Base-by-base conservation (phyloP, 306 rosid species). In the Sechiopsis laciniata region DNA sequence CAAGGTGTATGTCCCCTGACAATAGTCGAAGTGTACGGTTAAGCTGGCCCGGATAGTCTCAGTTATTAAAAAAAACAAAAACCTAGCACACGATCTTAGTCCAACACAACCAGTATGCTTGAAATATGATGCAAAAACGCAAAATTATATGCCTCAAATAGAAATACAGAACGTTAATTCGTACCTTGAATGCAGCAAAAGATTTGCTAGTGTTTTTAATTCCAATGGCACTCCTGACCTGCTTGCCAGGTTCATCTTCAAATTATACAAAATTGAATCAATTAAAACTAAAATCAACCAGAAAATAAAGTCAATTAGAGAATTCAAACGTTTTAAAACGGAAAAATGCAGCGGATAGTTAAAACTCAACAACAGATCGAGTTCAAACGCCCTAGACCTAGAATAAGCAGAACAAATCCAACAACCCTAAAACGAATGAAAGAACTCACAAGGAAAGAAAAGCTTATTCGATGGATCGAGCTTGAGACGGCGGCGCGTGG, bases 171-270 rank as follows among this genome's bases (percentile, higher is more conserved):
- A 46, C 73, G 55, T 68, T 68, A 74, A 62, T 60, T 12, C 48
- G 48, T 12, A 94, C 99, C 99, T 95, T 95, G 83, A 95, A 95
- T 26, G 99, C 99, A 54, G 87, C 99, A 77, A 77, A 73, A 52
- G 97, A 91, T 78, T 95, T 95, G 83, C 89, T 86, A 16, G 92
- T 86, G 78, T 95, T 95, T 76, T 91, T 95, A 73, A 95, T 91
- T 80, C 80, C 90, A 78, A 95, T 84, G 60, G 99, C 99, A 83
- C 99, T 95, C 85, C 91, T 81, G 56, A 83, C 99, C 87, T 95
- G 99, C 83, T 91, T 95, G 32, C 97, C 97, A 2, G 96, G 96
- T 79, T 91, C 97, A 82, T 88, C 99, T 95, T 69, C 86, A 91
- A 32, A 79, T 26, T 13, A 55, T 84, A 64, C 63, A 79, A 66